These are phyloP conservation scores for Podaxis carcinomalis DNA, from an alignment of 768 basidiomycete species.

Conservation along the genomic window DNA sequence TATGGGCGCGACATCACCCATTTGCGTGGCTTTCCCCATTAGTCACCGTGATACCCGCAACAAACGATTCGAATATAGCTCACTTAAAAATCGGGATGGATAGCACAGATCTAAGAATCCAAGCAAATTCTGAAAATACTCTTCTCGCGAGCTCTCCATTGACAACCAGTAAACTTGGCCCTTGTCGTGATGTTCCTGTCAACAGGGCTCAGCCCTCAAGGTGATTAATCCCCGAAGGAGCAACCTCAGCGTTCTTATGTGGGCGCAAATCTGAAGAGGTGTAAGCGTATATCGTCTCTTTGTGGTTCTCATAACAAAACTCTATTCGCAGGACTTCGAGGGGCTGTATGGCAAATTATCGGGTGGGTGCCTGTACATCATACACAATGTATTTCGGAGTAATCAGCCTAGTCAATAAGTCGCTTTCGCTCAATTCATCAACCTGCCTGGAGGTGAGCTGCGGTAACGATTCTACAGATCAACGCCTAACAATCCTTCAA, in stretches of 20 bases:
- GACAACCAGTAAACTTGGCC: neutral
- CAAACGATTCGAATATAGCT: neutral
- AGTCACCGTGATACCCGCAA: constrained; percentile 4
- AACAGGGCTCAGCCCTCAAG: neutral
- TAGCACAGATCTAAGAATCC: neutral
- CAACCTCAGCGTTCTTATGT: constrained; percentile 43
- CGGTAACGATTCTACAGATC: neutral
- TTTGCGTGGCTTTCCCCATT: neutral
- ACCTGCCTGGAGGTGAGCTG: neutral
- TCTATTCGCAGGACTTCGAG: constrained; percentile 38
- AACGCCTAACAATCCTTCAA: neutral
- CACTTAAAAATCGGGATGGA: neutral
- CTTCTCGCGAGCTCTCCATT: neutral
- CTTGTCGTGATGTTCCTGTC: neutral
- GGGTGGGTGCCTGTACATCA: constrained; percentile 25
- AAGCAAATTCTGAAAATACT: neutral
- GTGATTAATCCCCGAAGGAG: neutral
- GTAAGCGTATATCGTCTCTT: constrained; percentile 21
- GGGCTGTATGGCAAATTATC: constrained; percentile 49
- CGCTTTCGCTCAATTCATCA: constrained; percentile 45
- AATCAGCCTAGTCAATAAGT: constrained; percentile 41
- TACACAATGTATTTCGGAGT: neutral
- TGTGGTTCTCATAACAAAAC: neutral
- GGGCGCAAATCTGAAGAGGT: constrained; percentile 49
- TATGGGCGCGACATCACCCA: neutral